Base-by-base conservation (phyloP, 2,329 filamentous ascomycete species). In the Plenodomus biglobosus region DNA sequence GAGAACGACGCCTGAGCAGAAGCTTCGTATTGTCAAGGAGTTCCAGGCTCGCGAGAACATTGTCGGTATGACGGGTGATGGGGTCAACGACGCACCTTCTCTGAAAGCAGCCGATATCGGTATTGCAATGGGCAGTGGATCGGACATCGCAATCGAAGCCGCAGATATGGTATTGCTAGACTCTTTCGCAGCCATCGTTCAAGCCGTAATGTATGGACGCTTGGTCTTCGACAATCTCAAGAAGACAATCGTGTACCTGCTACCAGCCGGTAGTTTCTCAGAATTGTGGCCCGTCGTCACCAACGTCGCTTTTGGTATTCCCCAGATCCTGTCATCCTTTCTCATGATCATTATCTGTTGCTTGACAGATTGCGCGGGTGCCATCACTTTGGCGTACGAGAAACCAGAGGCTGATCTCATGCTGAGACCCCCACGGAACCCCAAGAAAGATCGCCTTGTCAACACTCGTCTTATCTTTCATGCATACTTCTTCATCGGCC, bases 201-300 rank as follows among this genome's bases (percentile, higher is more conserved):
- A 87, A 62, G 88, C 87, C 1, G 82, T 91, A 2, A 78, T 84
- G 54, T 89, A 86, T 50, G 87, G 87, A 0, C 80, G 87, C 13
- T 81, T 88, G 5, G 85, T 90, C n/a, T 91, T 88, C 70, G 85
- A 90, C 68, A 91, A 91, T 59, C 73, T 91, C 42, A 87, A 88
- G 68, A 91, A 92, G 77, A 86, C 82, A 0, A 83, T 89, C 52
- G 81, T 83, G n/a, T 90, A 90, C 62, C 76, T 90, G 2, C 76
- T 90, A 0, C 86, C 87, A 0, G 87, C 87, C 0, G 87, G 87
- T 2, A 82, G 77, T n/a, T 90, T 88, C 67, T 83, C 81, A 43
- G 87, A 91, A 65, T 86, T 91, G 69, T 82, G 69, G 86, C 87
- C 87, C 0, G 84, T 91, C 37, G 80, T 90, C 69, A 87, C 85